Evolutionary conservation across 768 basidiomycete species (phyloP), one percentile per base, ranked within the genome.

Genomic region (Suillus subalutaceus): DNA sequence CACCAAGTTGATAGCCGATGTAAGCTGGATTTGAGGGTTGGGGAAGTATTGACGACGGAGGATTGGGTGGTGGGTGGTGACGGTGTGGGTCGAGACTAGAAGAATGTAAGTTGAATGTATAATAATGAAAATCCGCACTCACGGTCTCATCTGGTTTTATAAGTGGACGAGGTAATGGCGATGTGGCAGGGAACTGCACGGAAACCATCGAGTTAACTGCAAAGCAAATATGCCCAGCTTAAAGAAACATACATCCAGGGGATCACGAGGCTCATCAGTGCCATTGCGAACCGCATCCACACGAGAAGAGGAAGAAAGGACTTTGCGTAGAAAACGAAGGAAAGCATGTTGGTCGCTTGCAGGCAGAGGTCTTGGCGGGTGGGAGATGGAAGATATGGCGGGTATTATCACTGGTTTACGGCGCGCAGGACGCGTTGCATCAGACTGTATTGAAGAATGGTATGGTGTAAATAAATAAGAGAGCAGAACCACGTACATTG

Each of bases 151-250:
- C 46, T 10, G 9, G 20, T 12, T n/a, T 48, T n/a, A n/a, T 4
- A 48, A n/a, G 20, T 6, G n/a, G 0, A n/a, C 1, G 46, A n/a
- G 46, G 46, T 12, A 48, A n/a, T 10, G 46, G 46, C 0, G 4
- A 48, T 48, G 46, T 48, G 3, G 46, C 46, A n/a, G 46, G 4
- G n/a, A 48, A 48, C 46, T 48, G 46, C 10, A n/a, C n/a, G 46
- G 1, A 0, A 48, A n/a, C 0, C 0, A 4, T n/a, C 10, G 10
- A 48, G 4, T 48, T n/a, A 48, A n/a, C n/a, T n/a, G 1, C 0
- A 6, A 48, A 48, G 10, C 9, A 48, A n/a, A n/a, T 1, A n/a
- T 9, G 2, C n/a, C n/a, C n/a, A n/a, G n/a, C n/a, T 26, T 2
- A n/a, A n/a, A n/a, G 10, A n/a, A 48, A 12, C 46, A n/a, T n/a